Evolutionary conservation across 352 stramenopile genomes (phyloP), one percentile per base, ranked within the genome.

Genomic region (Phytophthora fragariae): DNA sequence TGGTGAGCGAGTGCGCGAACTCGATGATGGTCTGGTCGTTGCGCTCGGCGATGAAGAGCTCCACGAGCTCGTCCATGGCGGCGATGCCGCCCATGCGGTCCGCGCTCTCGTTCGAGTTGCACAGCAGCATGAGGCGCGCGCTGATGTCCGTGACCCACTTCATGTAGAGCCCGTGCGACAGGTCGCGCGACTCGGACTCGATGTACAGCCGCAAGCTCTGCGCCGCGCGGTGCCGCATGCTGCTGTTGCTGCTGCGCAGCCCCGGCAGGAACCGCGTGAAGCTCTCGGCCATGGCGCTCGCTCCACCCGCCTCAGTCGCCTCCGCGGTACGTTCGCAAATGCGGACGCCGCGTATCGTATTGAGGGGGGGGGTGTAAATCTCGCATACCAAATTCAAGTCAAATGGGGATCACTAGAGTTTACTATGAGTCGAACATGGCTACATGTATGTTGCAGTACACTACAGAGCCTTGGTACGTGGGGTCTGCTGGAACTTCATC

Each of bases 11-110:
- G 70, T 96, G 89, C 10, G 90, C 90, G 70, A 96, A 95, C 75
- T 96, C 90, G 56, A 95, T 94, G 80, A 97, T 97, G 8, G 86
- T 95, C 84, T 94, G 88, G 80, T 97, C 90, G 79, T 97, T 95
- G 47, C 89, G 82, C 67, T 95, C 89, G 46, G 86, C 89, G 80
- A 96, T 96, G 65, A 97, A 97, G 37, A 96, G 81, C 73, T 97
- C 90, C 41, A 97, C 84, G 41, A 97, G 85, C 64, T 97, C 87
- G 75, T 97, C 90, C 90, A 97, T 97, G 68, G 90, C 90, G 3
- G 88, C 86, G 71, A 97, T 96, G 59, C 89, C 90, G 54, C 87
- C 89, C 82, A 95, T 94, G 57, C 88, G 86, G 62, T 97, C 90
- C 19, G 85, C 73, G 46, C 75, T 85, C 70, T 97, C 90, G 62